Evolutionary conservation across 331 rosid species (phyloP).

Genomic region (Malus hybrid): DNA sequence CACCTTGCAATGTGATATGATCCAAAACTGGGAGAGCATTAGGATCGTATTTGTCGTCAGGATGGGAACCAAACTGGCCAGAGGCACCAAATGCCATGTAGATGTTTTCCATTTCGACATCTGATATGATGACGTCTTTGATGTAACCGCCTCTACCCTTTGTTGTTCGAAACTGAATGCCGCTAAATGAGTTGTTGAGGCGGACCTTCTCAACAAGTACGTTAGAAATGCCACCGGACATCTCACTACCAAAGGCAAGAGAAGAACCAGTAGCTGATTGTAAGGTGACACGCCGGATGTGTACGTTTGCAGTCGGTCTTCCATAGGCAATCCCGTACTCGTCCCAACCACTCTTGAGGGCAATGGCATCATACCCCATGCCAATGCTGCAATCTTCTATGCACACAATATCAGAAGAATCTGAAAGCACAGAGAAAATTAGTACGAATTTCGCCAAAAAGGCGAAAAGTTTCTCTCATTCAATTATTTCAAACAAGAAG

Average conservation of each 20-base stretch:
- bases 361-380: slow-evolving; percentile 79
- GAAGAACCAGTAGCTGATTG: slow-evolving; percentile 70
- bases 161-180: slow-evolving; percentile 69
- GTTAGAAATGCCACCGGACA: slow-evolving; percentile 95
- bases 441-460: neutral
- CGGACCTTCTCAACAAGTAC: slow-evolving; percentile 65
- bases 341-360: slow-evolving; percentile 98
- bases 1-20: slow-evolving; percentile 55
- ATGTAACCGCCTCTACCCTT: slow-evolving; percentile 93
- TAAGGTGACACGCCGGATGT: slow-evolving; percentile 69
- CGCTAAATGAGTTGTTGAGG: slow-evolving; percentile 54
- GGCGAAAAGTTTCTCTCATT: neutral
- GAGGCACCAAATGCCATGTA: slow-evolving; percentile 59
- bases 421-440: slow-evolving; percentile 37
- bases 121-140: slow-evolving; percentile 47
- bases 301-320: slow-evolving; percentile 71
- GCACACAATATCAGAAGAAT: slow-evolving; percentile 84
- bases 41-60: slow-evolving; percentile 87
- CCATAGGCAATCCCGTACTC: slow-evolving; percentile 87
- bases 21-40: slow-evolving; percentile 66
- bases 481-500: neutral
- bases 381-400: slow-evolving; percentile 71
- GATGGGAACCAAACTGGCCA: slow-evolving; percentile 78
- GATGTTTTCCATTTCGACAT: slow-evolving; percentile 58
- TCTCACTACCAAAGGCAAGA: slow-evolving; percentile 89